These are phyloP conservation scores for Ogataea salicorniae DNA, from an alignment of 805 yeast genomes.

Conservation along the genomic window DNA sequence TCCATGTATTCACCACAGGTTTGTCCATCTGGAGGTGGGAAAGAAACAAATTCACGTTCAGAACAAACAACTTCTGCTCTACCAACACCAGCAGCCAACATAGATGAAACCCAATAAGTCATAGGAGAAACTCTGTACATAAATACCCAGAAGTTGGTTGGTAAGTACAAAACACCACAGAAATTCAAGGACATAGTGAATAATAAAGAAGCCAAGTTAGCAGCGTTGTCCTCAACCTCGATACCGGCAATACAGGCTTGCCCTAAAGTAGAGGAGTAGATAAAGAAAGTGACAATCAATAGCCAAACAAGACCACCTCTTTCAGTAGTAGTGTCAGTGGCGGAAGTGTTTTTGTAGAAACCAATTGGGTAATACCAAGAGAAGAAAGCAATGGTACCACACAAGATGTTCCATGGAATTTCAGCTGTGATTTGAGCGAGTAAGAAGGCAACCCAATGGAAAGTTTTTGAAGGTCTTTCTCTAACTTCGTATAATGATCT, in stretches of 20 bases:
- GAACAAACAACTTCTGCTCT: conserved; percentile 44
- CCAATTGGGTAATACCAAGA: conserved; percentile 74
- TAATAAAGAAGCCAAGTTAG: conserved; percentile 49
- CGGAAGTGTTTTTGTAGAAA: conserved; percentile 52
- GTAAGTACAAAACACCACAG: conserved; percentile 71
- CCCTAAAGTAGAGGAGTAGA: conserved; percentile 55
- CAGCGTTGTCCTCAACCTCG: conserved; percentile 58
- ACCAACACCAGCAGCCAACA: conserved; percentile 53
- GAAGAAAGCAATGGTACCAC: conserved; percentile 60
- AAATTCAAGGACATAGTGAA: conserved; percentile 62
- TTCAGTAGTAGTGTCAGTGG: conserved; percentile 39
- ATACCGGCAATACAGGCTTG: conserved; percentile 55
- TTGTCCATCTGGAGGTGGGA: conserved; percentile 49
- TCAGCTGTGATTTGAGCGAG: conserved; percentile 60
- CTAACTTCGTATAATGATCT: conserved; percentile 67
- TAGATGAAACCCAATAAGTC: conserved; percentile 57
- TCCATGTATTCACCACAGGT: conserved; percentile 55
- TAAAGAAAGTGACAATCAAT: conserved; percentile 39
- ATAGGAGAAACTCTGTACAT: conserved; percentile 72
- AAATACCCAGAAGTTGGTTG: conserved; percentile 69
- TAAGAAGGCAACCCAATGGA: conserved; percentile 60
- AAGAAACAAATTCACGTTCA: conserved; percentile 38
- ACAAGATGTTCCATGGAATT: conserved; percentile 55
- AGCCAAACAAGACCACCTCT: conserved; percentile 53
- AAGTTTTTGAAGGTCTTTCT: conserved; percentile 69